Conservation (phyloP, 495 filamentous ascomycete species). For the Tuber melanosporum region DNA sequence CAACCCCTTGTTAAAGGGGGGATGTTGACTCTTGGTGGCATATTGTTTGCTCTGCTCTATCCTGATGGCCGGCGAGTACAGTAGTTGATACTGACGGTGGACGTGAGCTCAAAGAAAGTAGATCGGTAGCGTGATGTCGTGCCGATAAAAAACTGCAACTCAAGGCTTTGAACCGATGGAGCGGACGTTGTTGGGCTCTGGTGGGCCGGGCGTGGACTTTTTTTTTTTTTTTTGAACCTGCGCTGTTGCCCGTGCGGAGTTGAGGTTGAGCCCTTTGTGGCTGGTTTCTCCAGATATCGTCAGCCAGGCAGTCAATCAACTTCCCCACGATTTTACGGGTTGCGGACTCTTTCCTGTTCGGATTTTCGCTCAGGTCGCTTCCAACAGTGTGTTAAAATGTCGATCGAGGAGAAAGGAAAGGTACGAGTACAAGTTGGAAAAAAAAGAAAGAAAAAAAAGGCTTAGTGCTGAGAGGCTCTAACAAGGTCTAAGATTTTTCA, state of each 20-base stretch:
- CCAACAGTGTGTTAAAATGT: not conserved
- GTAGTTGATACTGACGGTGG: not conserved
- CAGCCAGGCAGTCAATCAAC: constrained; percentile 9
- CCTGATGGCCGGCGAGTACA: constrained; percentile 42
- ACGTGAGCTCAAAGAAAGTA: not conserved
- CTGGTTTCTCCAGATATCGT: not conserved
- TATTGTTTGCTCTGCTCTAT: constrained; percentile 9
- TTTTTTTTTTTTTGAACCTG: not conserved
- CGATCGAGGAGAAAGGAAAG: not conserved
- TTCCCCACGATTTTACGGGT: constrained; percentile 15
- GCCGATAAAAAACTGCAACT: not conserved
- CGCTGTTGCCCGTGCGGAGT: not conserved
- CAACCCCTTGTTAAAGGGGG: constrained; percentile 81
- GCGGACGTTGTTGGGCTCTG: constrained; percentile 8
- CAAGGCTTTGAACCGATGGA: not conserved
- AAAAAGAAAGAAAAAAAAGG: not conserved
- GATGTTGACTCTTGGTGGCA: constrained; percentile 69
- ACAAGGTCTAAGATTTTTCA: not conserved
- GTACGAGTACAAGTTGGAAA: too few relatives aligned
- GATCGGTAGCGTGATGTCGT: constrained; percentile 17
- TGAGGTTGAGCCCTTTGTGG: not conserved
- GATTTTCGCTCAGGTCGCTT: not conserved
- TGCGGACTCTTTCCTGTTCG: not conserved
- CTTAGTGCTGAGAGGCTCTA: constrained; percentile 1
- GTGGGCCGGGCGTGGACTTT: not conserved